Base-by-base conservation (phyloP, 2,329 filamentous ascomycete genomes). In the Arachnomyces sp. region DNA sequence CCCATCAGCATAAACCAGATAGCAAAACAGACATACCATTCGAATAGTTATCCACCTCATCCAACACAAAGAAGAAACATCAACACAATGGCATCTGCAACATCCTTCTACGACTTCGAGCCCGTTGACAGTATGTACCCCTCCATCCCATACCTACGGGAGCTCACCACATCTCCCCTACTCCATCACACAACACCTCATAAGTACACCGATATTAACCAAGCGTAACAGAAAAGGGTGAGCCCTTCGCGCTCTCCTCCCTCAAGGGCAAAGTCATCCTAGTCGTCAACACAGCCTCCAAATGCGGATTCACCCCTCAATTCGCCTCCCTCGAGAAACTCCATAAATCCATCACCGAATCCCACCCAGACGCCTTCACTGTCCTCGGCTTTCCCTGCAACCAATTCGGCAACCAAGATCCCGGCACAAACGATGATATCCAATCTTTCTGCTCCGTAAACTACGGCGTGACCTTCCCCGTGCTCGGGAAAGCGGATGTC, bases 311-410 rank as follows among this genome's bases (percentile, higher is more conserved):
- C 78, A 96, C 92, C 2, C 88, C 88, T 9, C 92, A 98, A 68
- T 95, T 92, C 67, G 81, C 77, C 48, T 86, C 84, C 25, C 84
- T 98, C 38, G 89, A 98, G 71, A 82, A 77, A 58, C 77, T 98
- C 49, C 94, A 94, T 78, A 84, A 94, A 64, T 67, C 72, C 43
- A 56, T 95, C 59, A 79, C 77, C 53, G 71, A 71, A 50, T 73
- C 77, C 57, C 71, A 93, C 71, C 75, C 72, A 25, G 79, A 86
- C 49, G 75, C 88, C 57, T 92, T 98, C 62, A 73, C 79, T 57
- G 79, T 98, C 68, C 75, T 98, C 59, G 92, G 89, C 55, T 96
- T 98, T 71, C 92, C 92, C 43, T 96, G 90, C 81, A 98, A 96
- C 75, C 92, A 98, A 68, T 98, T 98, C 67, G 85, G 81, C 57